Base-by-base conservation (phyloP, 2,329 filamentous ascomycete genomes). In the Aspergillus neotritici region DNA sequence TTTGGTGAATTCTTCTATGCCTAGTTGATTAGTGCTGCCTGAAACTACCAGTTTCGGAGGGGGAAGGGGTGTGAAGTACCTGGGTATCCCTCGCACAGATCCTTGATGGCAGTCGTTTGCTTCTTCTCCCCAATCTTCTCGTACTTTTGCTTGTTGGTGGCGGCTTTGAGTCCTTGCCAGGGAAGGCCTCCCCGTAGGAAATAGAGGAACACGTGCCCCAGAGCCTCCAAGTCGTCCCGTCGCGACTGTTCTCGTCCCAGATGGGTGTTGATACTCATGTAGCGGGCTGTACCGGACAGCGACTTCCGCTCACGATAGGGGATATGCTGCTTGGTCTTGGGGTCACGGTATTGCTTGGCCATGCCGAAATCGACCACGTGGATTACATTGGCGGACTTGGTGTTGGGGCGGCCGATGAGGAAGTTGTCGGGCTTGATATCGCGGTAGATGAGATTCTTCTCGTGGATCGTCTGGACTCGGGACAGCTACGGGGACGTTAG, bases 41-140 rank as follows among this genome's bases (percentile, higher is more conserved):
- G 35, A n/a, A 21, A 30, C 13, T 34, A 11, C 16, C 8, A 30
- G 40, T 38, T 11, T 6, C n/a, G 14, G 31, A 16, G 11, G 14
- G 15, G 25, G 21, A n/a, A n/a, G 7, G 32, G n/a, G 35, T 31
- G 16, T 29, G 35, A 47, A 65, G 32, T 74, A 82, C 79, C 79
- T 53, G 93, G 91, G 71, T 94, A 97, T 40, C 88, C 86, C 57
- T 96, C 90, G 65, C 91, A 97, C 12, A 98, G 80, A 60, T 98
- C 93, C 74, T 96, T 95, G 73, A 98, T 94, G 4, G 82, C 80
- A 15, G 93, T 97, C 0, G 91, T 96, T 74, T 97, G 93, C 76
- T 98, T 98, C 84, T 98, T 97, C 77, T 98, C 91, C 35, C 93
- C 93, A 69, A 98, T 98, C 79, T 97, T 97, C 73, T 98, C 93